Evolutionary conservation across 306 rosid species (phyloP).

Genomic region (Pyrus pyrifolia): DNA sequence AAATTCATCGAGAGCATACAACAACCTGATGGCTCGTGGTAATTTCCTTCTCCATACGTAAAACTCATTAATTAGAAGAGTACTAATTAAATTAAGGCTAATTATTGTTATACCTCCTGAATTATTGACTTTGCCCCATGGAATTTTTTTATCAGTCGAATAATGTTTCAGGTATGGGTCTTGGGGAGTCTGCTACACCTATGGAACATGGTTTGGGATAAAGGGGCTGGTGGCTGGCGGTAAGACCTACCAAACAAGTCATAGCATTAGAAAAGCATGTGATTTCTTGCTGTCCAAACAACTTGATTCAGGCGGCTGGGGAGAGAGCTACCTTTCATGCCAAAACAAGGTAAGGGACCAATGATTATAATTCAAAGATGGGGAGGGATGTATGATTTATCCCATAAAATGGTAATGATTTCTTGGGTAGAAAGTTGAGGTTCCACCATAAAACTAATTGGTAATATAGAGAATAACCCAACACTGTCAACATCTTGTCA

Average conservation of each 20-base stretch:
- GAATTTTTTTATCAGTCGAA: background rate
- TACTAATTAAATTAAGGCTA: background rate
- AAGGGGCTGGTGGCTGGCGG: constrained; percentile 45
- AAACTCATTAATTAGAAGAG: background rate
- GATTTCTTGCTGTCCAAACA: constrained; percentile 64
- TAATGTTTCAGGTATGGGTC: constrained; percentile 49
- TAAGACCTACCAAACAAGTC: constrained; percentile 36
- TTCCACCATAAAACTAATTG: no score
- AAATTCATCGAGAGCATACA: constrained; percentile 45
- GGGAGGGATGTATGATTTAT: background rate
- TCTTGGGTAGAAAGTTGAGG: no score
- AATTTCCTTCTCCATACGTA: background rate
- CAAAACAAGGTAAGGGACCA: constrained; percentile 39
- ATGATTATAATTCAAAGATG: background rate
- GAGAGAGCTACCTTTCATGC: constrained; percentile 68
- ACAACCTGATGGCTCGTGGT: constrained; percentile 68
- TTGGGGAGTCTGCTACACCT: constrained; percentile 79
- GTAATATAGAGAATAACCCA: no score
- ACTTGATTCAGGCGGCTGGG: constrained; percentile 57
- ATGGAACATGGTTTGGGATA: constrained; percentile 78
- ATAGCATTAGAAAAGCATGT: constrained; percentile 48
- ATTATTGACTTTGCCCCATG: no score
- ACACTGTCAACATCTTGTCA: background rate
- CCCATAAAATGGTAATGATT: no score
- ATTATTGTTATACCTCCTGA: no score